Percentiles rank a stretch among this genome's conserved stretches.
phyloP scores from a whole-genome alignment of 257 asterid genomes.

The Cinchona pubescens region DNA sequence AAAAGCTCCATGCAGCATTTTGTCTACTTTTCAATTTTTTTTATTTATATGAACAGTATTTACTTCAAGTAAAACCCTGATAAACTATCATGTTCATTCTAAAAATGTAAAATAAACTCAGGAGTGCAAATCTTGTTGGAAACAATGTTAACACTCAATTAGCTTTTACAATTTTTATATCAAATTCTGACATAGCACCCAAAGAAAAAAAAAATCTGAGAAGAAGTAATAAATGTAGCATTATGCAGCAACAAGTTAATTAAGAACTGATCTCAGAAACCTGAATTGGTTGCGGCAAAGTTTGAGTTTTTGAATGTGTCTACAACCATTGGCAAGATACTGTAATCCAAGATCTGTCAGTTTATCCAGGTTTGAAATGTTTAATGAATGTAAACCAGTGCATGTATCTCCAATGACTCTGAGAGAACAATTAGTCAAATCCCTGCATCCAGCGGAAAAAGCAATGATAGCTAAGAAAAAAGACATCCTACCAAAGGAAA shows the following conservation, averaged over 20 bases:
- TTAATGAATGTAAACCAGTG: slow-evolving; percentile 51
- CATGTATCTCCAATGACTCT: slow-evolving; percentile 54
- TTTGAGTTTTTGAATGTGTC: slow-evolving; percentile 51
- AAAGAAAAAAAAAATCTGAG: no score
- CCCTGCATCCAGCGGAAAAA: slow-evolving; percentile 45
- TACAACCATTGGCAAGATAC: slow-evolving; percentile 72
- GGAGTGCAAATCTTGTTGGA: neutral
- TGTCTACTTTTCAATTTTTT: no score
- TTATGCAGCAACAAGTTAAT: neutral
- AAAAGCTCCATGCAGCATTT: no score
- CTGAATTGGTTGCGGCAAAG: slow-evolving; percentile 66
- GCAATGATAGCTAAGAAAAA: slow-evolving; percentile 3
- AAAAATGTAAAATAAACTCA: no score
- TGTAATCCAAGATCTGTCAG: slow-evolving; percentile 70
- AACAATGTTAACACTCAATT: neutral
- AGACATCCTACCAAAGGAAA: neutral
- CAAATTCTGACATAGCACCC: neutral
- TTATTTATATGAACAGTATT: no score
- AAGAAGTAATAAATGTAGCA: neutral
- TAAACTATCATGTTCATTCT: neutral
- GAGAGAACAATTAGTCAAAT: slow-evolving; percentile 59
- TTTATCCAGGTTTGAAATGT: slow-evolving; percentile 52
- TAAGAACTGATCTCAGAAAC: slow-evolving; percentile 26
- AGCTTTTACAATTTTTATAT: neutral
- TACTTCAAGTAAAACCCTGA: no score